Evolutionary conservation across 352 stramenopile genomes (phyloP), one percentile per base, ranked within the genome.

Genomic region (Globisporangium perplexum): DNA sequence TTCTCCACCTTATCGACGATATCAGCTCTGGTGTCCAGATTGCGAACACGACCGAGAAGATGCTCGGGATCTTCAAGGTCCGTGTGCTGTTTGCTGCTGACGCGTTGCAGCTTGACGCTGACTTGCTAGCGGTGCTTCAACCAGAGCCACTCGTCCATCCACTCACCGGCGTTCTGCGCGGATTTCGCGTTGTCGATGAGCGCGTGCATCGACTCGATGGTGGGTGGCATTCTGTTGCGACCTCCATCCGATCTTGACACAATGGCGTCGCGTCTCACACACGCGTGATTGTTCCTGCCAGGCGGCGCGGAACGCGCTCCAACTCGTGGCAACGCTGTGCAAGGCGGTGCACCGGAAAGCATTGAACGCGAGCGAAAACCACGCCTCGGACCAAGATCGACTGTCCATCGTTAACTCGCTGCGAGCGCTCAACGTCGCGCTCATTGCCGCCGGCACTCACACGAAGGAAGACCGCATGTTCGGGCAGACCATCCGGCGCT

Each of bases 61-160:
- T 89, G 28, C 57, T 94, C 11, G 83, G 77, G 8, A 66, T 82
- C 3, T 90, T 88, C 54, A 94, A 94, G 80, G 83, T 87, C 54
- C 43, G 59, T 22, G 23, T 12, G 8, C 20, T 4, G 0, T 5
- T 30, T 11, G 24, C 4, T 36, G 12, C 45, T 20, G 10, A 12
- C n/a, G 15, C 38, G 18, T 7, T 30, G 11, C 36, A 20, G 12
- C 33, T 12, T 12, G 1, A 10, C 36, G 18, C 17, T 44, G 17
- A 39, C 7, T 28, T 6, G n/a, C 22, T 46, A 4, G 11, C 11
- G 46, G 6, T 38, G 11, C 42, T 54, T 22, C 22, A 22, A 22
- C 14, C 47, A 88, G 79, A 91, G 74, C 36, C 83, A 94, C 30
- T 45, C 72, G 24, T 89, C 83, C 4, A 87, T 94, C 41, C 76